A percentile compares a stretch with the other conserved stretches of the same genome.
phyloP scores from a whole-genome alignment of 2,329 filamentous ascomycete species.

The Alternaria panax region DNA sequence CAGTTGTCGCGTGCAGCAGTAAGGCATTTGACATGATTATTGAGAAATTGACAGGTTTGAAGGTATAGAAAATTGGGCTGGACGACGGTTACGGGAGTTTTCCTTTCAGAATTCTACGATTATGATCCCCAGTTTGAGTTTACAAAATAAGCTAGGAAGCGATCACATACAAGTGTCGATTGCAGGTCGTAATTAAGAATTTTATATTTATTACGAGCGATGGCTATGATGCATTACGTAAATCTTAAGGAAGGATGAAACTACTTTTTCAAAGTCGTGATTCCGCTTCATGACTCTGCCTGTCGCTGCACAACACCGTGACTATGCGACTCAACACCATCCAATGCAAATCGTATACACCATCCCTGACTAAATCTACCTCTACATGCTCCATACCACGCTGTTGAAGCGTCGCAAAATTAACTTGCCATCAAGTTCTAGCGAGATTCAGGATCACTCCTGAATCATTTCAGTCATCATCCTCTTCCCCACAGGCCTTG shows the following conservation, averaged over 20 bases:
- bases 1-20: conserved; percentile 8
- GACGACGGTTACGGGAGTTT: neutral
- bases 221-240: neutral
- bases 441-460: neutral
- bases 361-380: neutral
- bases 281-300: neutral
- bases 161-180: neutral
- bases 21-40: conserved; percentile 19
- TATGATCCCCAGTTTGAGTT: neutral
- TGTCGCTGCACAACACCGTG: conserved; percentile 1
- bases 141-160: neutral
- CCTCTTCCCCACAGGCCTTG: conserved; percentile 37
- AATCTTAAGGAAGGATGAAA: neutral
- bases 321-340: conserved; percentile 1
- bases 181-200: no score
- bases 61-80: neutral
- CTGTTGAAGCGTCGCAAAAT: neutral
- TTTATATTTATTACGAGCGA: neutral
- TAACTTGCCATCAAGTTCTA: neutral
- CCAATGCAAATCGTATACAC: conserved; percentile 2
- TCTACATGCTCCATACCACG: neutral
- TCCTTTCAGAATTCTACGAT: neutral
- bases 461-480: conserved; percentile 11
- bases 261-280: neutral
- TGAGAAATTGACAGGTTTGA: conserved; percentile 12